Percentiles rank a stretch among this genome's conserved stretches.
Conservation (phyloP, 345 rosid genomes). For the Dimocarpus longan region DNA sequence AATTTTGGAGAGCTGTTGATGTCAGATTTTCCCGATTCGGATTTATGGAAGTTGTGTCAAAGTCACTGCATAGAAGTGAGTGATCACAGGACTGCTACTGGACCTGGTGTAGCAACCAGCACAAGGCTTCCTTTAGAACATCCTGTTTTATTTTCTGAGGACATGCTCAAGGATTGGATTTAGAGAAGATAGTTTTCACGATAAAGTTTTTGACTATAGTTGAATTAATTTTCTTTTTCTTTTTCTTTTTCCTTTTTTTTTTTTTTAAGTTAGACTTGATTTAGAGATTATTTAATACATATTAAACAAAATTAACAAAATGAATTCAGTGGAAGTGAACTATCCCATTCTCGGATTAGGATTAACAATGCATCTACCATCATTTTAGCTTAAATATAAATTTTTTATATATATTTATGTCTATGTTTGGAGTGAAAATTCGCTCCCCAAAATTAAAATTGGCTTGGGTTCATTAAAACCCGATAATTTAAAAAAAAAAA, state of each 20-base stretch:
- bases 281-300: not conserved
- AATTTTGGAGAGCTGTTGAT: conserved; percentile 24
- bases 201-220: not conserved
- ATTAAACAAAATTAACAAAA: not conserved
- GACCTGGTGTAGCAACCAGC: not conserved
- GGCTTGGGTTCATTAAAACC: no score
- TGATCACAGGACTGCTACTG: not conserved
- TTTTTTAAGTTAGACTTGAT: no score
- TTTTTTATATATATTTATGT: not conserved
- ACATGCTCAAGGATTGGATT: conserved; percentile 24
- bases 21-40: conserved; percentile 28
- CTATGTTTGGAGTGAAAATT: no score
- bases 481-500: no score
- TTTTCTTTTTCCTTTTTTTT: not conserved
- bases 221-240: no score
- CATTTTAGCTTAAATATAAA: not conserved
- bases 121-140: conserved; percentile 6
- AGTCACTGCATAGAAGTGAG: conserved; percentile 4
- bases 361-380: not conserved
- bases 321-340: not conserved
- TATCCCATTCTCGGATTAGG: not conserved
- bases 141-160: conserved; percentile 22
- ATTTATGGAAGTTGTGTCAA: conserved; percentile 27
- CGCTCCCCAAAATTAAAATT: no score
- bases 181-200: conserved; percentile 5